phyloP scores from a whole-genome alignment of 805 yeast species.

The Metschnikowia noctiluminum region DNA sequence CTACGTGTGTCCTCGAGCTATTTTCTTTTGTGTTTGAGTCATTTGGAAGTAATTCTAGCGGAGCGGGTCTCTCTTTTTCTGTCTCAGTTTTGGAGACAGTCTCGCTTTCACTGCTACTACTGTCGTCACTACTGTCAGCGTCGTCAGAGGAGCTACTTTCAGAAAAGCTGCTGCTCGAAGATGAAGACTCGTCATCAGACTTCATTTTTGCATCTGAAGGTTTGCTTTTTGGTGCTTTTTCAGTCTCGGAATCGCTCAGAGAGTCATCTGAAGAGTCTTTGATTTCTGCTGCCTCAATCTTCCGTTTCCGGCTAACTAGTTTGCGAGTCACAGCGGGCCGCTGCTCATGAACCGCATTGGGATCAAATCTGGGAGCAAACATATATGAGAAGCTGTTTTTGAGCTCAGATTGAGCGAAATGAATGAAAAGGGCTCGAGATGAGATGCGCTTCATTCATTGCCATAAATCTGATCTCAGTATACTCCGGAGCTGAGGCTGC shows the following conservation, averaged over 20 bases:
- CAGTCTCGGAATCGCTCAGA: conserved; percentile 9
- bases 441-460: background rate
- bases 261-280: conserved; percentile 6
- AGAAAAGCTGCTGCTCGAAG: conserved; percentile 3
- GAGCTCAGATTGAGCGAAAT: too few relatives aligned
- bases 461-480: conserved; percentile 2
- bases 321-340: conserved; percentile 6
- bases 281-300: conserved; percentile 10
- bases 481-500: background rate
- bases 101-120: conserved; percentile 9
- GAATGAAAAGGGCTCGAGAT: background rate
- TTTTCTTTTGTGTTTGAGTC: too few relatives aligned
- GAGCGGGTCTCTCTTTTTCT: background rate
- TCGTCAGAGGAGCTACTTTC: conserved; percentile 13
- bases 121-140: conserved; percentile 10
- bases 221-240: background rate
- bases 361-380: conserved; percentile 69
- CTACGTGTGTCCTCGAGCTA: too few relatives aligned
- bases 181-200: background rate
- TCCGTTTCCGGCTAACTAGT: conserved; percentile 19
- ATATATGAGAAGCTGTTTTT: conserved; percentile 22
- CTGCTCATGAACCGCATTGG: conserved; percentile 27
- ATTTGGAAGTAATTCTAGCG: background rate
- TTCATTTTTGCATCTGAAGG: too few relatives aligned
- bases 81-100: background rate